Base-by-base conservation (phyloP, 352 stramenopile species). In the Aphanomyces astaci region DNA sequence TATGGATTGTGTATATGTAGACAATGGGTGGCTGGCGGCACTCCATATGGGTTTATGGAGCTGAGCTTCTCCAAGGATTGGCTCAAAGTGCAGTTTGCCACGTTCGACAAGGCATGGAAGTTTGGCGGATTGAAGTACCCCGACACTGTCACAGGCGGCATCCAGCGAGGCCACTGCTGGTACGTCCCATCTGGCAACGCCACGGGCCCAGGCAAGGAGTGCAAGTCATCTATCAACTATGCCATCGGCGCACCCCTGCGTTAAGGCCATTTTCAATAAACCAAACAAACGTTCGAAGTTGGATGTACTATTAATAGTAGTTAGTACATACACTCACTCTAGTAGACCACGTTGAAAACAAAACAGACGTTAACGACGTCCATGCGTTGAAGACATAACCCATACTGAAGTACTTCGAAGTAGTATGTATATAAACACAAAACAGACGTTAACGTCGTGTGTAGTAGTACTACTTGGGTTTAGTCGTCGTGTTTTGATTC, bases 1-100 rank as follows among this genome's bases (percentile, higher is more conserved):
- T n/a, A n/a, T n/a, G 36, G 36, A 15, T 43, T 43, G 36, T 43
- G n/a, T n/a, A n/a, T n/a, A n/a, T 40, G 13, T 22, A 68, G 92
- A 68, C 74, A 79, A 13, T 95, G 86, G 86, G 86, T 92, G 62
- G 86, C 83, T 0, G 52, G 78, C 19, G 83, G 81, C 45, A 93
- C 90, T 71, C 81, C 84, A 17, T 94, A 95, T 67, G 85, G 85
- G 15, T 95, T 94, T 75, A 86, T 94, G 30, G 87, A 92, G 75
- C 74, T 95, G 22, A 77, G 82, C 64, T 89, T 95, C 62, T 92
- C 85, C 3, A 76, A 92, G 70, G 85, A 95, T 40, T 95, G 87
- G 87, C 76, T 92, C 39, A 84, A 80, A 66, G 87, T 86, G 0
- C 73, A 95, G 73, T 95, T 92, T 40, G 79, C 91, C 36, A 93